Evolutionary conservation across 495 filamentous ascomycete species (phyloP).

Genomic region (Lepidopterella palustris): DNA sequence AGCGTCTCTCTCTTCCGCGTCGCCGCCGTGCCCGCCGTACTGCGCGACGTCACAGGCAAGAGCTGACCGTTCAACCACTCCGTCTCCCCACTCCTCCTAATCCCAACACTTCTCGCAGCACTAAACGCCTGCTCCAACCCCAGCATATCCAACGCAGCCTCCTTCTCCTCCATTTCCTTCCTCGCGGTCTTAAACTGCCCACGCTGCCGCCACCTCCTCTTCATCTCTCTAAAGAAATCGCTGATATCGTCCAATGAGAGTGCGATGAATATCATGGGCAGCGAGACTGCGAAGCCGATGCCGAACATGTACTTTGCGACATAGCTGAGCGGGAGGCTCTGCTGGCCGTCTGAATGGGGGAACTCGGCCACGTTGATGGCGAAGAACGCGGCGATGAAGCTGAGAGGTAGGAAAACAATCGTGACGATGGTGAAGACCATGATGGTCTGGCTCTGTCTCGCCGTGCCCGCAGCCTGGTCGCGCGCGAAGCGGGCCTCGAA

Average conservation of each 20-base stretch:
- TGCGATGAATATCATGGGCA: constrained; percentile 55
- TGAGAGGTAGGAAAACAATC: constrained; percentile 60
- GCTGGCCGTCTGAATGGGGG: constrained; percentile 27
- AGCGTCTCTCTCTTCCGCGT: neutral
- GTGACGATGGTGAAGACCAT: constrained; percentile 72
- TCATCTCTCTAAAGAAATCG: constrained; percentile 21
- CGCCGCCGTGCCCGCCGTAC: constrained; percentile 5
- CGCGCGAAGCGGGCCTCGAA: constrained; percentile 64
- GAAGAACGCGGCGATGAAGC: constrained; percentile 63
- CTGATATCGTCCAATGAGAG: constrained; percentile 53
- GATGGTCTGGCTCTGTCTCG: constrained; percentile 63
- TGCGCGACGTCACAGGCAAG: constrained; percentile 16
- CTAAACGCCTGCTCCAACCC: constrained; percentile 16
- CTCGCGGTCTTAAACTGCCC: neutral
- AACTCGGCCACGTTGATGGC: constrained; percentile 59
- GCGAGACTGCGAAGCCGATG: constrained; percentile 59
- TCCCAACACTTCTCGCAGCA: constrained; percentile 11
- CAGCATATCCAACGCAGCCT: constrained; percentile 5
- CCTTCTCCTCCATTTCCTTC: neutral
- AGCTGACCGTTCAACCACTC: neutral
- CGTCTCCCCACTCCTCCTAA: constrained; percentile 1
- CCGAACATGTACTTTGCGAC: constrained; percentile 62
- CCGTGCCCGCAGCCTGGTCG: constrained; percentile 58
- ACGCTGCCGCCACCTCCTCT: neutral
- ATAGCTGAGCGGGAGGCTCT: constrained; percentile 46